Percentiles rank a stretch among this genome's conserved stretches.
phyloP scores from a whole-genome alignment of 2,329 filamentous ascomycete species.

The Malbranchea zuffiana region DNA sequence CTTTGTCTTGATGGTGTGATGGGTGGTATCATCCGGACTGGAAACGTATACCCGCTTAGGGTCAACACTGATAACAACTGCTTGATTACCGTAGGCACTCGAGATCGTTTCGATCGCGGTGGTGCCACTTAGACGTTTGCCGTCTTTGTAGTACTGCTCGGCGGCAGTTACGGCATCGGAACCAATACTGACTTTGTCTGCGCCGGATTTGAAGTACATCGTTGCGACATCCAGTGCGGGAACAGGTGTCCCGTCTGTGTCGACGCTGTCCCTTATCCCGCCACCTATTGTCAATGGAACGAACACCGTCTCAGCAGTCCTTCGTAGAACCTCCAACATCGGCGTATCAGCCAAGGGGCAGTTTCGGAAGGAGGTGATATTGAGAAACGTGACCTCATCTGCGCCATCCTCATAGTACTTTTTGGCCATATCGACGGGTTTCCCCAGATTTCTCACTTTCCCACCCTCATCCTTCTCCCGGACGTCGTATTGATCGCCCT shows the following conservation, averaged over 20 bases:
- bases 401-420: constrained; percentile 94
- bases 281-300: constrained; percentile 93
- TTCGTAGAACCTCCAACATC: constrained; percentile 87
- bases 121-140: constrained; percentile 58
- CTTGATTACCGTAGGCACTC: constrained; percentile 85
- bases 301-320: constrained; percentile 82
- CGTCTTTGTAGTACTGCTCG: constrained; percentile 72
- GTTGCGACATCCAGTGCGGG: constrained; percentile 85
- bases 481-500: constrained; percentile 97
- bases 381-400: constrained; percentile 93
- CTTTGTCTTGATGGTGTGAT: constrained; percentile 63
- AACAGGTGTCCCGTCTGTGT: constrained; percentile 76
- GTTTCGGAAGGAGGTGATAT: constrained; percentile 96
- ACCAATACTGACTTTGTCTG: constrained; percentile 95
- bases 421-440: constrained; percentile 88
- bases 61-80: constrained; percentile 90
- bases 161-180: constrained; percentile 89
- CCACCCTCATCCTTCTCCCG: constrained; percentile 64
- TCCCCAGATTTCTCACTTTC: constrained; percentile 81
- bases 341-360: constrained; percentile 83
- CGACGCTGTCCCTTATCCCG: constrained; percentile 84
- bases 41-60: constrained; percentile 80
- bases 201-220: constrained; percentile 94
- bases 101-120: constrained; percentile 96
- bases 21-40: constrained; percentile 55